A percentile compares a stretch with the other conserved stretches of the same genome.
phyloP scores from a whole-genome alignment of 257 asterid genomes.

The Solanum bukasovii region DNA sequence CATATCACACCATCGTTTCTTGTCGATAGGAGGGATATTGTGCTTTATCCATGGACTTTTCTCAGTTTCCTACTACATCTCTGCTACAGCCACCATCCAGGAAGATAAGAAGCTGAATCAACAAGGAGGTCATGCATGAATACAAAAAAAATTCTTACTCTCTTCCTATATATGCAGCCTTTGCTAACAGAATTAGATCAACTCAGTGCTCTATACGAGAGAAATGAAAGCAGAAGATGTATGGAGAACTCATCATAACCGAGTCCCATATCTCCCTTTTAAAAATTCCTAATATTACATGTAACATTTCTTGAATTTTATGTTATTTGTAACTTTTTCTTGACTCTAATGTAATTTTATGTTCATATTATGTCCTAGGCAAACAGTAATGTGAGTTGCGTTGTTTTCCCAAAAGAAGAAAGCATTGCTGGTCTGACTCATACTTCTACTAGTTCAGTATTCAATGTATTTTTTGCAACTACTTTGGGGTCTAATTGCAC shows the following conservation, averaged over 20 bases:
- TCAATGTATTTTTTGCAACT: neutral
- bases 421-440: neutral
- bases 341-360: neutral
- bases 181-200: neutral
- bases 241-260: neutral
- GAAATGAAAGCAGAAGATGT: neutral
- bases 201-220: neutral
- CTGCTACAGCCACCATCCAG: slow-evolving; percentile 37
- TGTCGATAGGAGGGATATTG: slow-evolving; percentile 54
- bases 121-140: slow-evolving; percentile 20
- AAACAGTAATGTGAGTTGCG: neutral
- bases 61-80: slow-evolving; percentile 40
- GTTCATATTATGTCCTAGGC: neutral
- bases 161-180: neutral
- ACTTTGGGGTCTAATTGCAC: neutral
- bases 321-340: neutral
- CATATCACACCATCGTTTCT: slow-evolving; percentile 32
- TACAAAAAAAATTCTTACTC: neutral
- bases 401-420: neutral
- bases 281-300: neutral
- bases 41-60: slow-evolving; percentile 61
- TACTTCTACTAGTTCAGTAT: neutral
- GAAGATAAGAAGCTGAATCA: slow-evolving; percentile 31
- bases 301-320: neutral
- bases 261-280: neutral